Percentiles rank a stretch among this genome's conserved stretches.
Conservation (phyloP, 164 flowering plant species). For the Chloranthus sessilifolius region DNA sequence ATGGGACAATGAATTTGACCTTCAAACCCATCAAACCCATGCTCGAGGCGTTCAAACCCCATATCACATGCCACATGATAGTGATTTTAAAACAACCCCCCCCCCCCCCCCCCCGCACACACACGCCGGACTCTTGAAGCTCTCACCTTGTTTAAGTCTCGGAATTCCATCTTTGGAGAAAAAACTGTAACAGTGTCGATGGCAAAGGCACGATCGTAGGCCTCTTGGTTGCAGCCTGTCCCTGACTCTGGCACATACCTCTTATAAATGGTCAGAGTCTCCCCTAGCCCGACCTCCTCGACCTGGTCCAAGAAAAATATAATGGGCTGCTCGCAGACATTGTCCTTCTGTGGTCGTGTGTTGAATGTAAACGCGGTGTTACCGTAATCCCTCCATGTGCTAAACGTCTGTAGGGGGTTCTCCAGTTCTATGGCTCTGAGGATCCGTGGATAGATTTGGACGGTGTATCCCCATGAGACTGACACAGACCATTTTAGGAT, state of each 20-base stretch:
- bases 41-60: no score
- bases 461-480: conserved; percentile 59
- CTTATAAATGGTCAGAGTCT: conserved; percentile 26
- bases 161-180: conserved; percentile 19
- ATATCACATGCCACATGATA: no score
- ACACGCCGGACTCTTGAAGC: no score
- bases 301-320: conserved; percentile 33
- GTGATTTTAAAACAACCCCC: no score
- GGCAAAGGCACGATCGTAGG: conserved; percentile 17
- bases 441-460: conserved; percentile 44
- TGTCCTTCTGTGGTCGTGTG: conserved; percentile 36
- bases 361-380: conserved; percentile 47
- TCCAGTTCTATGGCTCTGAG: conserved; percentile 37
- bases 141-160: conserved; percentile 51
- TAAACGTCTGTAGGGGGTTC: conserved; percentile 45
- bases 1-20: no score
- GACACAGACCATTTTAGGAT: conserved; percentile 42
- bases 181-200: conserved; percentile 26
- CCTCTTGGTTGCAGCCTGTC: conserved; percentile 15
- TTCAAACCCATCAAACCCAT: no score
- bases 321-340: conserved; percentile 38
- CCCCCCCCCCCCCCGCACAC: no score
- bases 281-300: neutral
- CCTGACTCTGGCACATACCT: conserved; percentile 11
- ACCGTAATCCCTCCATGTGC: conserved; percentile 46